A percentile compares a stretch with the other conserved stretches of the same genome.
Evolutionary conservation across 2,329 filamentous ascomycete genomes (phyloP).

Genomic region (Bipolaris oryzae): DNA sequence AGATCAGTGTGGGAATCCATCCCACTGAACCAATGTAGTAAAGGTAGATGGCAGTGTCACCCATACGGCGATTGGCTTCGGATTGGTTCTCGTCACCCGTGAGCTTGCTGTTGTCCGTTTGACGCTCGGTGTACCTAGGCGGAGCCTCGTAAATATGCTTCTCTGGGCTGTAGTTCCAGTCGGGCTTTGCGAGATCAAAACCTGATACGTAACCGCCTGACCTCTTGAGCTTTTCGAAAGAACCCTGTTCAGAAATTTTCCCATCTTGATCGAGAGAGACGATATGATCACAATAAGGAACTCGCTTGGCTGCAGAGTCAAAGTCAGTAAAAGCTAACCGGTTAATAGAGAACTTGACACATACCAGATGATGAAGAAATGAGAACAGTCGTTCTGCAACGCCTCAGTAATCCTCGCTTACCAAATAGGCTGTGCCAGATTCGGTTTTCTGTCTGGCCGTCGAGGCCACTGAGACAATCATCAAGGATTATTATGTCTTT

Average conservation of each 20-base stretch:
- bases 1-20: conserved; percentile 37
- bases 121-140: conserved; percentile 37
- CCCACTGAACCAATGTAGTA: conserved; percentile 44
- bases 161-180: conserved; percentile 40
- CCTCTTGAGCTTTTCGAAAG: conserved; percentile 46
- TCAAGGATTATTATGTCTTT: conserved; percentile 58
- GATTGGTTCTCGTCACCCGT: conserved; percentile 42
- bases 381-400: conserved; percentile 44
- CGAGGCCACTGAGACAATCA: conserved; percentile 60
- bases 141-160: conserved; percentile 41
- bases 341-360: neutral
- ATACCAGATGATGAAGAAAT: conserved; percentile 38
- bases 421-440: conserved; percentile 57
- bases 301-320: conserved; percentile 29
- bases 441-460: conserved; percentile 56
- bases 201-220: conserved; percentile 43
- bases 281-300: conserved; percentile 52
- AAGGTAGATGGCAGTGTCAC: conserved; percentile 42
- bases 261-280: conserved; percentile 48
- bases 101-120: conserved; percentile 20
- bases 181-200: conserved; percentile 40
- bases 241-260: conserved; percentile 49
- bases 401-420: conserved; percentile 53
- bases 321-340: neutral
- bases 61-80: conserved; percentile 40